A percentile compares a stretch with the other conserved stretches of the same genome.
These are phyloP conservation scores for Punctularia strigosozonata DNA, from an alignment of 768 basidiomycete genomes.

Conservation along the genomic window DNA sequence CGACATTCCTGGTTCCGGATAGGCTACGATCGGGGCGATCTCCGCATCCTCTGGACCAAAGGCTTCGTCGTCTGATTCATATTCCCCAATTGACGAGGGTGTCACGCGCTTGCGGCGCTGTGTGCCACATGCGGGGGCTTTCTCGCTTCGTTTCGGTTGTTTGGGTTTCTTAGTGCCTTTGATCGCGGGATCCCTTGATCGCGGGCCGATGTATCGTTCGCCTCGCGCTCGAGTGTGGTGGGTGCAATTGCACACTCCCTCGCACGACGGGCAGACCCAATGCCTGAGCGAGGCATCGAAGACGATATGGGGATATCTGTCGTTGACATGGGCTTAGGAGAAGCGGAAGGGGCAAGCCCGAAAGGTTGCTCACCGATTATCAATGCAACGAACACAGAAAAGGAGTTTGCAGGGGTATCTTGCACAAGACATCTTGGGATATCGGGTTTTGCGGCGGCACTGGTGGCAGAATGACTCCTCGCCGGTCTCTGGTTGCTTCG, in stretches of 20 bases:
- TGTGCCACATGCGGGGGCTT: not conserved
- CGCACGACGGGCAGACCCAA: constrained; percentile 35
- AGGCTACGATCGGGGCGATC: too few relatives aligned
- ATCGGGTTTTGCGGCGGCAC: constrained; percentile 15
- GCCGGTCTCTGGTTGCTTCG: too few relatives aligned
- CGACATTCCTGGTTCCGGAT: too few relatives aligned
- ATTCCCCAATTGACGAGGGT: too few relatives aligned
- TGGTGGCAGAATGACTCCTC: constrained; percentile 28
- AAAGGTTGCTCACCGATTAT: constrained; percentile 20
- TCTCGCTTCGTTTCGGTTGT: not conserved
- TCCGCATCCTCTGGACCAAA: too few relatives aligned
- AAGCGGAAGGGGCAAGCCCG: not conserved
- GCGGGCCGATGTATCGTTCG: constrained; percentile 29
- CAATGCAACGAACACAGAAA: constrained; percentile 24
- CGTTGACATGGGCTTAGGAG: not conserved
- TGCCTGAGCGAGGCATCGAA: constrained; percentile 17
- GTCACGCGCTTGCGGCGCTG: too few relatives aligned
- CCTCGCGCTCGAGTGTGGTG: constrained; percentile 31
- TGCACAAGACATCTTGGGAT: constrained; percentile 26
- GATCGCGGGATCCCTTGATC: constrained; percentile 8
- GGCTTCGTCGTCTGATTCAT: too few relatives aligned
- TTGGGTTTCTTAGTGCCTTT: not conserved
- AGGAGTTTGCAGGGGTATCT: constrained; percentile 17
- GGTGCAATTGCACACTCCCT: constrained; percentile 36
- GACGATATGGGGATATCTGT: constrained; percentile 26